Base-by-base conservation (phyloP, 345 rosid genomes). In the Balakata baccata region DNA sequence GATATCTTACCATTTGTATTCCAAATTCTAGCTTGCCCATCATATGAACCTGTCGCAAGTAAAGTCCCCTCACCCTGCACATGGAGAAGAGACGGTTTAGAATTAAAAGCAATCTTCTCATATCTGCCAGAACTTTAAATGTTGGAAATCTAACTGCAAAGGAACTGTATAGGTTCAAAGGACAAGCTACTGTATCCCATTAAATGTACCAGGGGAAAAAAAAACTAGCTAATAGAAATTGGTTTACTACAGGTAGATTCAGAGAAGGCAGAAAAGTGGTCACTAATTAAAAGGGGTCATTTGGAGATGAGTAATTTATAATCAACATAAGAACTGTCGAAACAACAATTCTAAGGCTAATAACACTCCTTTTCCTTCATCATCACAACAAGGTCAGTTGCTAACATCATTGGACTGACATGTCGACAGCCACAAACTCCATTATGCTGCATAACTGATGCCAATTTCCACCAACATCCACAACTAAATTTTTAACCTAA, bases 11-110 rank as follows among this genome's bases (percentile, higher is more conserved):
- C 99, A 80, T 80, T 87, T 72, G 87, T 81, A 73, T 76, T 85
- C 98, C 98, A 95, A 66, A 95, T 88, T 86, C 99, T 90, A 29
- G 98, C 97, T 82, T 92, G 99, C 70, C 98, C 97, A 80, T 95
- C 98, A 80, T 89, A 95, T 49, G 99, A 95, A 75, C 98, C 99
- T 3, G 97, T 95, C 34, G 99, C 99, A 76, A 95, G 97, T 75
- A 89, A 84, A 66, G 96, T 90, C 39, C 98, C 98, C 53, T 92
- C 98, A 45, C 91, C 89, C 99, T 91, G 84, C 73, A 84, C n/a
- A 57, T 75, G 52, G 47, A 72, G 29, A 58, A 54, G 23, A 57
- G 38, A 47, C 2, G 66, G 43, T 43, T 16, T 57, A 50, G 5
- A n/a, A 58, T 59, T 41, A 45, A 18, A 56, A 41, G 3, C 25